Evolutionary conservation across 257 asterid species (phyloP), one percentile per base, ranked within the genome.

Genomic region (Ajuga chamaepitys): DNA sequence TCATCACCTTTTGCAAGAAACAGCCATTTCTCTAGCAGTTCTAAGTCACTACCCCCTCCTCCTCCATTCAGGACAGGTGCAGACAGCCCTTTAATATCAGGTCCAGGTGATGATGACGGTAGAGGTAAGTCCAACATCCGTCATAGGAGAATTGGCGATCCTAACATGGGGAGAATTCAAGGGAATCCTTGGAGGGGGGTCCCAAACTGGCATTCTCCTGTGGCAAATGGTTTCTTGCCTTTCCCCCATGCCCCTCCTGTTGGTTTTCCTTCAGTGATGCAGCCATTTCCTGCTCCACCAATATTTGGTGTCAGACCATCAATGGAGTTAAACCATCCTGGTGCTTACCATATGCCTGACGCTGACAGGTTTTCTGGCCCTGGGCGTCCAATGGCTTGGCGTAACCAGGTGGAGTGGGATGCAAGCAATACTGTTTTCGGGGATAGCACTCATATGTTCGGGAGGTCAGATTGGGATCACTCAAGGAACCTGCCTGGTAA

Each of bases 151-250:
- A 75, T 64, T 50, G 78, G 82, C 34, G 97, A 94, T 70, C 83
- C 95, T 51, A 88, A 74, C 72, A 75, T 83, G 81, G 95, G 91
- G 73, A 81, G 96, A 74, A 71, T 88, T 52, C 96, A 76, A 58
- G 95, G 91, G 73, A 86, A 83, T 76, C 80, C 88, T 75, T 94
- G 97, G 98, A 86, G 91, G 80, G 95, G 93, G 54, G 80, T 83
- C 58, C 97, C 95, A 44, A 86, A 68, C 75, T 94, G 99, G 99
- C 88, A 86, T 59, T 86, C 99, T 62, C 97, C 92, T n/a, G 66
- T 86, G 69, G 81, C 87, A 64, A 94, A 90, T 69, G 96, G 99
- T 68, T 94, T 88, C 83, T 70, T 94, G 85, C 97, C 95, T 67
- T 94, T 82, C 73, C 96, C 88, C 53, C 98, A 87, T 26, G 93